Base-by-base conservation (phyloP, 2,329 filamentous ascomycete species). In the Ceratocystis huliohia region DNA sequence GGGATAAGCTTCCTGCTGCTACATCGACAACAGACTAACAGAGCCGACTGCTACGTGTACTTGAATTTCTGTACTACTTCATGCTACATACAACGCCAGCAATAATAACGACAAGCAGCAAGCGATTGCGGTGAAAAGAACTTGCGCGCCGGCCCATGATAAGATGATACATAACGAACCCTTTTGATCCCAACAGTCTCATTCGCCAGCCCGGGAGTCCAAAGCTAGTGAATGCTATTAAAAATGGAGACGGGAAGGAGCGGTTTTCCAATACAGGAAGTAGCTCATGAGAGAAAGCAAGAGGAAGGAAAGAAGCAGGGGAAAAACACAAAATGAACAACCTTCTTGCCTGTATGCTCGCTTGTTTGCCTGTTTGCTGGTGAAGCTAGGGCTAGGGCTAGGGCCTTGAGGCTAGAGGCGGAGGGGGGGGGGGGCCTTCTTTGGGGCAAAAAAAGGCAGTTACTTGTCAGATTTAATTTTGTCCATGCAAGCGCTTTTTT, bases 241-340 rank as follows among this genome's bases (percentile, higher is more conserved):
- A 59, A 33, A 13, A 28, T 17, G 53, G 53, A 59, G 53, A 17
- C 53, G 53, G 53, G 53, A 59, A 59, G 53, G 53, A 59, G 33
- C 53, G 53, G 33, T 30, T 8, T 33, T 33, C 53, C 28, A 30
- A 59, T 25, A 59, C 22, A 59, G 28, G 28, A 25, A 33, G 53
- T n/a, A 8, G 53, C 53, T 13, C 3, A 15, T 8, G 48, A 53
- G 48, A 48, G 48, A 25, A 53, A 53, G 25, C 20, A 28, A 28
- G 33, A 25, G 8, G 20, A 53, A 53, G 25, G 48, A 53, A 53
- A 25, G 48, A 17, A 15, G 45, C 8, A 37, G 33, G 33, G 33
- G 8, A 37, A 37, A 37, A 37, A 37, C 33, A 37, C 8, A 37
- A 37, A 37, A 13, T 37, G 33, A 37, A 37, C 33, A 37, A 37